Evolutionary conservation across 2,329 filamentous ascomycete species (phyloP), one percentile per base, ranked within the genome.

Genomic region (Calonectria pseudoturangicola): DNA sequence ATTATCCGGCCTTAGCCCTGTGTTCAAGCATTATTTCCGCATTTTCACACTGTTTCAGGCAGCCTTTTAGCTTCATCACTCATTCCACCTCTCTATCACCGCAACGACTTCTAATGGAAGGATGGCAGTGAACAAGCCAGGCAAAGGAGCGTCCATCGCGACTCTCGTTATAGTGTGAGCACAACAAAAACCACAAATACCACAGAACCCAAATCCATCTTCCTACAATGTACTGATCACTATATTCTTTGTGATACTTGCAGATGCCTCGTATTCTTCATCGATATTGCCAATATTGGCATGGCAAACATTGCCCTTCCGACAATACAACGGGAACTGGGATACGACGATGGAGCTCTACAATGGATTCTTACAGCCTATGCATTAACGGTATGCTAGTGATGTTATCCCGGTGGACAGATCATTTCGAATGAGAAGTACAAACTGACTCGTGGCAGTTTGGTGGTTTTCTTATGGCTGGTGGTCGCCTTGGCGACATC

Each of bases 271-370:
- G 51, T 58, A 8, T 58, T 58, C 13, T 58, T 58, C n/a, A 58
- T 58, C 51, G 51, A 58, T 25, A 58, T 58, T 12, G 51, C 51
- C 18, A 58, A 58, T 4, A 58, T 58, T 39, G 51, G 51, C 4
- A 58, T 58, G 51, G n/a, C 51, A 58, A 58, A 58, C 12, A 58
- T 58, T 21, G 51, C 51, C 51, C n/a, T 58, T 7, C 51, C 51
- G 3, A 58, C 51, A 9, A 58, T 58, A 10, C n/a, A 58, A 25
- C 8, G 21, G 12, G 10, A 58, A 25, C 30, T 58, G 1, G 51
- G 51, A 3, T 58, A 58, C n/a, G 51, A 58, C 7, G 51, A 58
- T 7, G 51, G 51, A 10, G 25, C 51, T 7, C n/a, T 58, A 2
- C 51, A 58, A 25, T 58, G 51, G 51, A 58, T 58, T n/a, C 33